Evolutionary conservation across 306 rosid species (phyloP), one percentile per base, ranked within the genome.

Genomic region (Delonix regia): DNA sequence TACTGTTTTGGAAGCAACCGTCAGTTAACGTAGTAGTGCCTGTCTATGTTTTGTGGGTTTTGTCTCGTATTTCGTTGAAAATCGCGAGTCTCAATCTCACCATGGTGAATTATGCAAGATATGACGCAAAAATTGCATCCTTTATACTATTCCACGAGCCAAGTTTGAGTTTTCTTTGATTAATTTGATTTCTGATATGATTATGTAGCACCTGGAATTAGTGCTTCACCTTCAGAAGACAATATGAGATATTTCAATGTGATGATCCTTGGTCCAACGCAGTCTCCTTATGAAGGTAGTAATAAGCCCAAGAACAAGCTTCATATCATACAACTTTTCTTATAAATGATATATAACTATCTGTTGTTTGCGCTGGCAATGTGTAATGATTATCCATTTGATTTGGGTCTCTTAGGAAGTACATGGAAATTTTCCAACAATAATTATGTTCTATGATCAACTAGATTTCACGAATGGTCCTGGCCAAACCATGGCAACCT

Each of bases 221-320:
- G 99, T 76, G 99, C 99, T 1, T 94, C 97, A 19, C 99, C 99
- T 21, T 94, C 99, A 0, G 99, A 94, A 71, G 99, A 94, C 66
- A 94, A 94, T 80, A 94, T 94, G 99, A 85, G 99, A 11, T 94
- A 94, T 78, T 94, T 94, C 83, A 94, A 94, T 82, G 99, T 92
- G 84, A 94, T 92, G 97, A 94, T 94, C 76, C 99, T 94, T 53
- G 99, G 99, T 69, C 99, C 99, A 0, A 90, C 99, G 6, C 99
- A 94, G 86, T 94, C 99, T 15, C 99, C 99, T 14, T 94, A 92
- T 70, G 99, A 94, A 90, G 99, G 99, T 94, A 90, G 88, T 89
- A 82, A 47, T 55, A 57, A 62, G 25, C 28, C 70, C 16, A 49
- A 47, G 6, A 11, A 41, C 30, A 45, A 75, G 56, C 63, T 62